Evolutionary conservation across 2,329 filamentous ascomycete genomes (phyloP).

Genomic region (Graphilbum fragrans): DNA sequence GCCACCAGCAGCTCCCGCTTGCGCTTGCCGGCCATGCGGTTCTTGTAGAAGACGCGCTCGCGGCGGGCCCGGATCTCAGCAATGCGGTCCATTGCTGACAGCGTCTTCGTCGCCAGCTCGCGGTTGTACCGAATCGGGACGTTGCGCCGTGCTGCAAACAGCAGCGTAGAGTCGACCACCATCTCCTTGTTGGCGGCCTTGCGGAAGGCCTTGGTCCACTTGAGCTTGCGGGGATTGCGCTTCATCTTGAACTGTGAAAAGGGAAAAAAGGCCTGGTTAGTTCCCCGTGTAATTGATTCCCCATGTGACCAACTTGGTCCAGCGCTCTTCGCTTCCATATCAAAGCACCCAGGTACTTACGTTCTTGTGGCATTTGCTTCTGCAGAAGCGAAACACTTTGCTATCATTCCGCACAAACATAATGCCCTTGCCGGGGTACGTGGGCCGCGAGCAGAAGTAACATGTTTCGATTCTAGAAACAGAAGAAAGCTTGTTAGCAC

Average conservation of each 20-base stretch:
- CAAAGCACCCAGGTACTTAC: conserved; percentile 18
- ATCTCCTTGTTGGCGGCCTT: conserved; percentile 73
- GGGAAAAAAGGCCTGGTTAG: not conserved
- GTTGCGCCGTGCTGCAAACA: conserved; percentile 87
- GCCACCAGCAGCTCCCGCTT: conserved; percentile 68
- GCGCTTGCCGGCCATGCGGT: conserved; percentile 83
- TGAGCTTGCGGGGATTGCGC: conserved; percentile 91
- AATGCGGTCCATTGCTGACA: conserved; percentile 86
- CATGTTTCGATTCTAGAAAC: conserved; percentile 46
- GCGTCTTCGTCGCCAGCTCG: conserved; percentile 74
- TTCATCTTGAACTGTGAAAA: conserved; percentile 76
- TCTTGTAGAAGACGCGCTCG: conserved; percentile 89
- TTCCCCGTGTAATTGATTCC: not conserved
- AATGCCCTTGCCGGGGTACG: conserved; percentile 45
- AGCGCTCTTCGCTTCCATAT: not conserved
- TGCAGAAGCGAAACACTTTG: conserved; percentile 46
- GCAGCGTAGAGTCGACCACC: conserved; percentile 88
- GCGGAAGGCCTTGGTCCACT: conserved; percentile 93
- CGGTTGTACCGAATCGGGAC: conserved; percentile 92
- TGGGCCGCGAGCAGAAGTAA: conserved; percentile 55
- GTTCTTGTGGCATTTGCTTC: conserved; percentile 49
- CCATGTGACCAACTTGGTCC: not conserved
- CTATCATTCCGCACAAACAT: conserved; percentile 38
- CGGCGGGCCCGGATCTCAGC: conserved; percentile 71
- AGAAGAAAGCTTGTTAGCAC: conserved; percentile 1